A percentile compares a stretch with the other conserved stretches of the same genome.
Conservation (phyloP, 805 yeast genomes). For the Sporopachydermia lactativora region DNA sequence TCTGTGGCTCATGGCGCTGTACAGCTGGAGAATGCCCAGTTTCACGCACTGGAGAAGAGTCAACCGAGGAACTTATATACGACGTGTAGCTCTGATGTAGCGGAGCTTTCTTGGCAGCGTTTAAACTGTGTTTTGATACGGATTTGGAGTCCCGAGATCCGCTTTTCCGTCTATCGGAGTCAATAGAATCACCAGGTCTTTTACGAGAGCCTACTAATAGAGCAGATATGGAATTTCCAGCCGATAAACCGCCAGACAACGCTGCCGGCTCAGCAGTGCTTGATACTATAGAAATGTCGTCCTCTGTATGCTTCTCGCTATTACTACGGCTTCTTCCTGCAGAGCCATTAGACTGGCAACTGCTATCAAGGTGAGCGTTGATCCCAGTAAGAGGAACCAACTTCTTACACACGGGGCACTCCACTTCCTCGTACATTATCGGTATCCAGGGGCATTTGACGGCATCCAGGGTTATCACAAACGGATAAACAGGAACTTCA, state of each 20-base stretch:
- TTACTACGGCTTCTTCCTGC: neutral
- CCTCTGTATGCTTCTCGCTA: neutral
- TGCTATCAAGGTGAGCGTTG: conserved; percentile 21
- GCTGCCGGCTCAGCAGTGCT: neutral
- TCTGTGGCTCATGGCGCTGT: no score
- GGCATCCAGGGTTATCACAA: no score
- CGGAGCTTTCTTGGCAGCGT: neutral
- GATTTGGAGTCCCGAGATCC: conserved; percentile 4
- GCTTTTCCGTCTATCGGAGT: neutral
- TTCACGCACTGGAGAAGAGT: neutral
- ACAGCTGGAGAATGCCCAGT: conserved; percentile 11
- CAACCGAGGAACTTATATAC: neutral
- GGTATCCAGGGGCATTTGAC: no score
- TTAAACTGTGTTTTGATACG: neutral
- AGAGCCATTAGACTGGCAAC: conserved; percentile 9
- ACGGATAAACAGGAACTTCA: no score
- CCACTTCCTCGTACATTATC: conserved; percentile 6
- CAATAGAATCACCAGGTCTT: neutral
- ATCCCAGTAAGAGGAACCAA: conserved; percentile 6
- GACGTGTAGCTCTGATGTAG: neutral
- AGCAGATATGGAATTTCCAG: conserved; percentile 3
- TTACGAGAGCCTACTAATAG: neutral
- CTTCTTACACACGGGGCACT: conserved; percentile 12
- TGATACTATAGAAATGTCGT: conserved; percentile 1
- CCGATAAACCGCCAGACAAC: neutral